These are phyloP conservation scores for Penicillium coprophilum DNA, from an alignment of 495 filamentous ascomycete species.

Conservation along the genomic window DNA sequence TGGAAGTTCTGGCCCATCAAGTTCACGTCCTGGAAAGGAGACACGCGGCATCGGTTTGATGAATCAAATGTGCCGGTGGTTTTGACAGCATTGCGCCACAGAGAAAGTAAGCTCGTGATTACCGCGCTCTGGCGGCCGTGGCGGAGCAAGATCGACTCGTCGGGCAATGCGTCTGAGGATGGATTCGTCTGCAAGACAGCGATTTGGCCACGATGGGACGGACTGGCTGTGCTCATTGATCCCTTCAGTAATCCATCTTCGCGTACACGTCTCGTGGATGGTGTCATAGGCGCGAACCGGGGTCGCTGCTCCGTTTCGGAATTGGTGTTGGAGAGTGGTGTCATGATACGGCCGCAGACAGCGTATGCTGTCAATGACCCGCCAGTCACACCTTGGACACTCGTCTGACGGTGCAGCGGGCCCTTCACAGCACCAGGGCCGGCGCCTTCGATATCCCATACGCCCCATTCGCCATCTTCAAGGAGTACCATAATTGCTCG, in stretches of 20 bases:
- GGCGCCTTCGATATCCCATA: slow-evolving; percentile 82
- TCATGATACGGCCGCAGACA: slow-evolving; percentile 65
- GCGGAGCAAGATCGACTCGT: slow-evolving; percentile 68
- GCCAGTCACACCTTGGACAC: slow-evolving; percentile 59
- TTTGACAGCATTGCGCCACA: slow-evolving; percentile 65
- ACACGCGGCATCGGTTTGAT: slow-evolving; percentile 47
- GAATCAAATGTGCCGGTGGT: slow-evolving; percentile 56
- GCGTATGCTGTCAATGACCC: slow-evolving; percentile 66
- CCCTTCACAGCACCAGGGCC: slow-evolving; percentile 53
- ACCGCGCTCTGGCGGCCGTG: slow-evolving; percentile 60
- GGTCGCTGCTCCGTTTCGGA: slow-evolving; percentile 44
- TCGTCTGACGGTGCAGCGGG: slow-evolving; percentile 56
- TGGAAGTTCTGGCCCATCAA: slow-evolving; percentile 67
- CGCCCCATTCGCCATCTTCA: slow-evolving; percentile 86
- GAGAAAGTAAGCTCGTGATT: slow-evolving; percentile 63
- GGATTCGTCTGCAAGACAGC: slow-evolving; percentile 53
- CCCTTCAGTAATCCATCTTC: slow-evolving; percentile 57
- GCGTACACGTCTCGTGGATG: slow-evolving; percentile 66
- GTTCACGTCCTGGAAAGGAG: slow-evolving; percentile 49
- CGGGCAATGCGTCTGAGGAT: slow-evolving; percentile 47
- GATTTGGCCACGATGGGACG: slow-evolving; percentile 61
- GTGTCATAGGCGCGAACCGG: slow-evolving; percentile 80
- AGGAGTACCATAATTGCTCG: slow-evolving; percentile 73
- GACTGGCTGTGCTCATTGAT: slow-evolving; percentile 27
- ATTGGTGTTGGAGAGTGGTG: slow-evolving; percentile 30